Base-by-base conservation (phyloP, 2,329 filamentous ascomycete species). In the Uncinocarpus reesii region DNA sequence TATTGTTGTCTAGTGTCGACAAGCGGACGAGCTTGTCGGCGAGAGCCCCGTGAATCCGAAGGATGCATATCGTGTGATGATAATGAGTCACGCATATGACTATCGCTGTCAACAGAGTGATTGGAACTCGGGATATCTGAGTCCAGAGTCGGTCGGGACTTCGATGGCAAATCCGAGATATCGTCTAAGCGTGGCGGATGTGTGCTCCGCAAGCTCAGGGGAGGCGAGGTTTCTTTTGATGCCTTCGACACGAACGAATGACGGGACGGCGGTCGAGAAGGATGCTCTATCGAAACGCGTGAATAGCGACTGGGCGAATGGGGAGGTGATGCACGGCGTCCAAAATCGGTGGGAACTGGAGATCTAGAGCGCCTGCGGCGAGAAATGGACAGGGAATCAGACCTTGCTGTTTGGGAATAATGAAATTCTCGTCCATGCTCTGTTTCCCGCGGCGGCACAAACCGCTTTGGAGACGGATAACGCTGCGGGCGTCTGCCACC, bases 1-100 rank as follows among this genome's bases (percentile, higher is more conserved):
- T 76, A 78, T 45, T 56, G 52, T 48, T 73, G 71, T 32, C 70
- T 65, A 18, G 65, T 65, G 50, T 72, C 67, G 42, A 67, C 55
- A 51, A 65, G 65, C 42, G 67, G 65, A 31, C 67, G 63, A 40
- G 67, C 60, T 20, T 66, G 64, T 31, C 70, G 62, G 40, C 55
- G 60, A 48, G 60, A 61, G 44, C 58, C 56, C 3, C 58, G 58
- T 23, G 55, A 51, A 52, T 68, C 63, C 47, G 59, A 62, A 42
- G 55, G 52, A 55, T 61, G 64, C 53, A 58, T 60, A 24, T 57
- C 60, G 56, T 63, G 63, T 29, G 57, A 58, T 21, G 61, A 52
- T 48, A 63, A 65, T 41, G 57, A 52, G 55, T 67, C 63, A 50
- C 60, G 63, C 23, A 57, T 51, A 29, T 57, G 54, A 52, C 55